Evolutionary conservation across 768 basidiomycete genomes (phyloP), one percentile per base, ranked within the genome.

Genomic region (Ramaria sp.): DNA sequence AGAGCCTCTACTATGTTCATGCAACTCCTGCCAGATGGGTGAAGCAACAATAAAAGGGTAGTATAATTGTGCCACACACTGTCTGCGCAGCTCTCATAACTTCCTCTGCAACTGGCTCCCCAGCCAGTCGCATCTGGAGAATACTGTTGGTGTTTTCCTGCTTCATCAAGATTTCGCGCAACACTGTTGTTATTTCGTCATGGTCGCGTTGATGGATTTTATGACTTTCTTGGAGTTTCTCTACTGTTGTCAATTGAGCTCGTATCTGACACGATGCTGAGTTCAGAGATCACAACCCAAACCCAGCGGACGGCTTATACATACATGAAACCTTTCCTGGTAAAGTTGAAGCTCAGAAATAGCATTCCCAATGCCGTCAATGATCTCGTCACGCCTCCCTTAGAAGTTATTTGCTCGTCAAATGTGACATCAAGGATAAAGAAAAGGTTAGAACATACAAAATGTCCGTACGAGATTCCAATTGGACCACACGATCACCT

Each of bases 41-140:
- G 3, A 12, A 25, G 43, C 38, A 24, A 48, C 49, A 3, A 32
- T 30, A 57, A 36, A 49, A 43, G 36, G 1, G 5, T 16, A 15
- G 6, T n/a, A 52, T 54, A 28, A 58, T 5, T 13, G 20, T n/a
- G 12, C 8, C 24, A 30, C 52, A 8, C 59, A 76, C 78, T 62
- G 67, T 66, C 66, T 82, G 81, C 9, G 78, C 78, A 22, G 68
- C 64, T 45, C 69, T 69, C 81, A 82, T 81, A 36, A 82, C 65
- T 5, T 67, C 63, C 52, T 71, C 62, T 7, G 74, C 79, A 16
- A 62, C 71, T 43, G 62, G 67, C 25, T 71, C 68, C 2, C 74
- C 76, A 38, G 69, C 67, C 24, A 59, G 58, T 48, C 76, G 73
- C 53, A 71, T 63, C 38, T 72, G 67, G 22, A 67, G 64, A 3